Conservation (phyloP, 495 filamentous ascomycete species). For the Achaetomiella virescens region DNA sequence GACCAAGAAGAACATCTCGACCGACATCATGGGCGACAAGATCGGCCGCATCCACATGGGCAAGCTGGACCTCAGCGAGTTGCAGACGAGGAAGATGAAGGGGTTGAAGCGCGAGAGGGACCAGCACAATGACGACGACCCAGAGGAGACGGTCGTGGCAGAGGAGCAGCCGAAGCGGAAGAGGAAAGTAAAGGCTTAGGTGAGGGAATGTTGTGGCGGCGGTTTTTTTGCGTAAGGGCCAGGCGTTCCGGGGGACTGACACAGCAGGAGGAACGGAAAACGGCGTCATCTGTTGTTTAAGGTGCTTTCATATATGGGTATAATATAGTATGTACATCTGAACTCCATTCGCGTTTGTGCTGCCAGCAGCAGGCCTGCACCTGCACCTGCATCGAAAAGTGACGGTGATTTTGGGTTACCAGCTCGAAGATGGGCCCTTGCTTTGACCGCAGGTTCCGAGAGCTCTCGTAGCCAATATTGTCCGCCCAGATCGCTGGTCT, state of each 20-base stretch:
- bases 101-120: constrained; percentile 77
- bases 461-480: too few relatives aligned
- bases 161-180: constrained; percentile 18
- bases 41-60: constrained; percentile 86
- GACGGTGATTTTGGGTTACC: too few relatives aligned
- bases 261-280: constrained; percentile 4
- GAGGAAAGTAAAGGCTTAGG: constrained; percentile 16
- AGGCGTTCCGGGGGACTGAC: constrained; percentile 12
- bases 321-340: constrained; percentile 5
- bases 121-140: constrained; percentile 26
- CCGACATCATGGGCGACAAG: constrained; percentile 91
- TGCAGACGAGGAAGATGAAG: constrained; percentile 99
- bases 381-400: too few relatives aligned
- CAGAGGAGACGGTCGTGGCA: constrained; percentile 11
- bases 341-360: not conserved
- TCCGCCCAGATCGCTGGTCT: not conserved
- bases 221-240: not conserved
- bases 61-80: constrained; percentile 76
- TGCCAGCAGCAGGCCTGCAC: not conserved
- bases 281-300: constrained; percentile 9
- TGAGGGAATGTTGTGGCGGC: not conserved
- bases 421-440: too few relatives aligned
- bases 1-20: constrained; percentile 92
- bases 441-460: too few relatives aligned
- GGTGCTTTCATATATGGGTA: constrained; percentile 8